Conservation (phyloP, 441 rosid genomes). For the Syzygium syzygioides region DNA sequence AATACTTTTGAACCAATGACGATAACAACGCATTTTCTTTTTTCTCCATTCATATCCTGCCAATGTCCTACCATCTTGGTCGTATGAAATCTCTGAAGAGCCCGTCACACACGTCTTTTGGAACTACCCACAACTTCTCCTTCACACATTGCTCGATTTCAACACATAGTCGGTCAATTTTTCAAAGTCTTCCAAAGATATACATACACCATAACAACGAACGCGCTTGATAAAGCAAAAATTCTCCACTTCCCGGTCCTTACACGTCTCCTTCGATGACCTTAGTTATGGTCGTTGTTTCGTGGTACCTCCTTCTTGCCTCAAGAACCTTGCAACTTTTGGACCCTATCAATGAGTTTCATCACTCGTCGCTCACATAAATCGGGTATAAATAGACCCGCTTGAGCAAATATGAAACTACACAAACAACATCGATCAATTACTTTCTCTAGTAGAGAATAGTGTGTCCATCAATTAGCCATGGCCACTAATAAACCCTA, state of each 20-base stretch:
- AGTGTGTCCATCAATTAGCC: neutral
- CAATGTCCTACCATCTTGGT: neutral
- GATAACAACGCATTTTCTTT: neutral
- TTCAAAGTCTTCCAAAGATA: neutral
- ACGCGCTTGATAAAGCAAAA: neutral
- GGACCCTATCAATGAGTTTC: neutral
- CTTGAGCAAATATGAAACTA: neutral
- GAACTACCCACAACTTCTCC: neutral
- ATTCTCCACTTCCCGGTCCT: neutral
- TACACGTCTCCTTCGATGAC: neutral
- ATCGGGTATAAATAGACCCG: neutral
- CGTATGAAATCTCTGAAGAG: neutral
- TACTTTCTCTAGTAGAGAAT: neutral
- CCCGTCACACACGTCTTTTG: neutral
- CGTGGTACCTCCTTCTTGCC: neutral
- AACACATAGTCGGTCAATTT: neutral
- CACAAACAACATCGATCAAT: neutral
- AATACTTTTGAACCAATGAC: too few species aligned
- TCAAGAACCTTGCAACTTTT: neutral
- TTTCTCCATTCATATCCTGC: neutral
- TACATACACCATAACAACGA: neutral
- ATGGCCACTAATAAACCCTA: neutral
- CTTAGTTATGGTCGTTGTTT: neutral
- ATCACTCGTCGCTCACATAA: neutral
- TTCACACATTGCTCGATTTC: neutral